Evolutionary conservation across 2,329 filamentous ascomycete genomes (phyloP).

Genomic region (Cladophialophora chaetospira): DNA sequence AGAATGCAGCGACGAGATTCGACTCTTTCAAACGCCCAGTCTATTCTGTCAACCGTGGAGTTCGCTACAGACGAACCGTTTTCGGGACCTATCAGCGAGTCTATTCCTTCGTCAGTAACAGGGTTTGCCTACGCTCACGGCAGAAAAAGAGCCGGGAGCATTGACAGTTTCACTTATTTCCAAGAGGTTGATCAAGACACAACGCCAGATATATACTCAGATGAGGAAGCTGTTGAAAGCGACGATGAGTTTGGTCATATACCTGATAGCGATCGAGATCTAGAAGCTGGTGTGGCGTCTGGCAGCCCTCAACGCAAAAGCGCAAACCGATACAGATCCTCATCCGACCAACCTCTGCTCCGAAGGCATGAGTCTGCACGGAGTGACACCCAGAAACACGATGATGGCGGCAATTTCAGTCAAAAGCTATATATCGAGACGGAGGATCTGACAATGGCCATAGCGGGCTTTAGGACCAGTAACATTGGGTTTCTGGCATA

Average conservation of each 20-base stretch:
- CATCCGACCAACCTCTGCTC: conserved; percentile 63
- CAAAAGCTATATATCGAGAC: conserved; percentile 94
- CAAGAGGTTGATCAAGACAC: conserved; percentile 73
- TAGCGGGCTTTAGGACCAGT: conserved; percentile 87
- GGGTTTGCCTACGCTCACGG: conserved; percentile 82
- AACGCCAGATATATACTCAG: conserved; percentile 47
- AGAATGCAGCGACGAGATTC: conserved; percentile 65
- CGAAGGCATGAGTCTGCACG: conserved; percentile 70
- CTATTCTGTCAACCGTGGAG: conserved; percentile 92
- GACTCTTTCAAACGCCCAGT: conserved; percentile 61
- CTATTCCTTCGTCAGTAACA: conserved; percentile 90
- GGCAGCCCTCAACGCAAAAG: conserved; percentile 40
- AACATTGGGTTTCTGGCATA: conserved; percentile 69
- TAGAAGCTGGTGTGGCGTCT: conserved; percentile 38
- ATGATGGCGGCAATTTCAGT: conserved; percentile 65
- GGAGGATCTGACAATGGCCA: conserved; percentile 90
- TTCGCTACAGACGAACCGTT: conserved; percentile 97
- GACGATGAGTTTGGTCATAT: conserved; percentile 48
- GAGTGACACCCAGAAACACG: conserved; percentile 66
- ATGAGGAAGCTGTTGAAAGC: conserved; percentile 51
- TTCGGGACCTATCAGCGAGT: conserved; percentile 84
- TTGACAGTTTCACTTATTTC: conserved; percentile 86
- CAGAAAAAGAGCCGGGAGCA: conserved; percentile 71
- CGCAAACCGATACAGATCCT: conserved; percentile 44
- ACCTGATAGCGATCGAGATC: conserved; percentile 44